phyloP scores from a whole-genome alignment of 2,329 filamentous ascomycete genomes.

The Alternaria triticina region DNA sequence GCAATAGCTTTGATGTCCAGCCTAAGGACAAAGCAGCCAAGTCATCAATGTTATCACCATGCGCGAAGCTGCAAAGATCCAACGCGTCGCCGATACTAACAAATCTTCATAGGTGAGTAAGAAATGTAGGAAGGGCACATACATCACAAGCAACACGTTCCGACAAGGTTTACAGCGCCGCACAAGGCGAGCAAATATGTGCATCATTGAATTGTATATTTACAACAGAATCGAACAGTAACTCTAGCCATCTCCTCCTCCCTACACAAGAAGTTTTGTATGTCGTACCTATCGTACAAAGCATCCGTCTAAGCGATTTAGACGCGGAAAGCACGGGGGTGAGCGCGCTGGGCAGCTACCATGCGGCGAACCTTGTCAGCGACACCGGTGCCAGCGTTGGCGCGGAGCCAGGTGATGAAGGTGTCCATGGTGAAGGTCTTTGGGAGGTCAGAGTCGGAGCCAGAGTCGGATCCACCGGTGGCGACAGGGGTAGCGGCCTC shows the following conservation, averaged over 20 bases:
- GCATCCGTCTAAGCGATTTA: slow-evolving; percentile 4
- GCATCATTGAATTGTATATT: slow-evolving; percentile 35
- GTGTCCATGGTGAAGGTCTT: slow-evolving; percentile 42
- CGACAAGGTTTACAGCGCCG: not conserved
- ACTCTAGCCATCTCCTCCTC: slow-evolving; percentile 5
- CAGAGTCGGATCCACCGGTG: slow-evolving; percentile 14
- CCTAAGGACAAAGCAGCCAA: not conserved
- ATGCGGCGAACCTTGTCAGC: slow-evolving; percentile 34
- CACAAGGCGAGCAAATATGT: slow-evolving; percentile 16
- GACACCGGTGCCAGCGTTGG: slow-evolving; percentile 29
- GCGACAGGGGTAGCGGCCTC: slow-evolving; percentile 10
- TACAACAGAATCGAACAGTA: slow-evolving; percentile 36
- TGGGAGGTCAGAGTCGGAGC: slow-evolving; percentile 26
- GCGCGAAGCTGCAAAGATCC: not conserved
- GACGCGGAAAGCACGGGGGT: slow-evolving; percentile 38
- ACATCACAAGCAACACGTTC: not conserved
- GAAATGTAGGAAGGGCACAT: not conserved
- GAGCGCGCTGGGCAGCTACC: slow-evolving; percentile 28
- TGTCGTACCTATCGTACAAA: not conserved
- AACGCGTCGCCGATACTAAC: not conserved
- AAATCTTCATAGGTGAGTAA: not conserved
- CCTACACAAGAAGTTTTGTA: not conserved
- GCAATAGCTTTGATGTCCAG: too few species aligned
- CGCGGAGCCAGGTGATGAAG: slow-evolving; percentile 42
- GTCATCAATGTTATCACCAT: not conserved